Evolutionary conservation across 108 stramenopile genomes (phyloP).

Genomic region (Stephanodiscus triporus): DNA sequence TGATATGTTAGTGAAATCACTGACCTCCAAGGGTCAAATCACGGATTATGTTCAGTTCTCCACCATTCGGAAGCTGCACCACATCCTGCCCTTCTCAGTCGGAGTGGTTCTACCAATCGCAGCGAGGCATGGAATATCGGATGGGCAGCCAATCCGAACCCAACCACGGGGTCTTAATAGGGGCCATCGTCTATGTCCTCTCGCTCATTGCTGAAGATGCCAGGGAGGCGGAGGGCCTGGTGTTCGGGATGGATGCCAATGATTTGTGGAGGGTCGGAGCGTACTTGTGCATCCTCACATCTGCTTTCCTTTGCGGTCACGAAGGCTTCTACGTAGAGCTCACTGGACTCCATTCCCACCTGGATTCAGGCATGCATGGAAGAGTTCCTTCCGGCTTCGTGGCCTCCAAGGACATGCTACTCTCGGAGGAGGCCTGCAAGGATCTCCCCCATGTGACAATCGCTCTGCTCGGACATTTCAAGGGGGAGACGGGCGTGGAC

Average conservation of each 20-base stretch:
- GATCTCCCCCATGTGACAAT: not conserved
- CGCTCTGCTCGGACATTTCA: not conserved
- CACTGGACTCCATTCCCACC: not conserved
- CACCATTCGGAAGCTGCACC: not conserved
- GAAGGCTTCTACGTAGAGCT: not conserved
- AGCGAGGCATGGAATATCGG: not conserved
- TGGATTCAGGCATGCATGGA: not conserved
- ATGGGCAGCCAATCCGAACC: not conserved
- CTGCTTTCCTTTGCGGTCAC: not conserved
- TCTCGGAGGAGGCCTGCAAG: not conserved
- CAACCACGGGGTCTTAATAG: not conserved
- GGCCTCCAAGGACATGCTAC: not conserved
- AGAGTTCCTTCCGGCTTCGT: not conserved
- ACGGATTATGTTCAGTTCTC: slow-evolving; percentile 9
- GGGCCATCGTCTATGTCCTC: not conserved
- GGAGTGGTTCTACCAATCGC: not conserved
- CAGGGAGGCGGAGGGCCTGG: not conserved
- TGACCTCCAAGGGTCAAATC: slow-evolving; percentile 10
- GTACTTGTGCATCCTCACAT: not conserved
- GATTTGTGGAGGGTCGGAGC: not conserved
- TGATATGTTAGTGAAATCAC: slow-evolving; percentile 14
- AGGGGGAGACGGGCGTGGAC: not conserved
- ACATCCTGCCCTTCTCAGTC: slow-evolving; percentile 21
- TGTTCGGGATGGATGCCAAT: not conserved
- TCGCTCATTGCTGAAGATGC: not conserved